Evolutionary conservation across 1,139 yeast genomes (phyloP).

Genomic region (Sugiyamaella sp.): DNA sequence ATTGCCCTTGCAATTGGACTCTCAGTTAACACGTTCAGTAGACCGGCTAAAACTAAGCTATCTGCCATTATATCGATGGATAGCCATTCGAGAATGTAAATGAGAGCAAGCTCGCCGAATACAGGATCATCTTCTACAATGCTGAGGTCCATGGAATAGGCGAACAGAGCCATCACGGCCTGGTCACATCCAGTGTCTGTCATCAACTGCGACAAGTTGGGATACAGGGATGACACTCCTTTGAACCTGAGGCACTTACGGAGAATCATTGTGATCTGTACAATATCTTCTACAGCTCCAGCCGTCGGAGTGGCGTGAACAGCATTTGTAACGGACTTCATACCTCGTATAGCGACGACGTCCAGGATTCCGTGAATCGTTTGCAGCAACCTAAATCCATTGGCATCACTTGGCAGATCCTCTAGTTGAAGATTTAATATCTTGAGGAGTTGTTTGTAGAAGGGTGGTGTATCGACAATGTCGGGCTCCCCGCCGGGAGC

Average conservation of each 20-base stretch:
- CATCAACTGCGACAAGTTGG: constrained; percentile 53
- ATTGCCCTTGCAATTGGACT: constrained; percentile 70
- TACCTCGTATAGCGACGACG: constrained; percentile 38
- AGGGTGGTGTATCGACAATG: constrained; percentile 1
- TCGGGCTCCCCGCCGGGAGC: background rate
- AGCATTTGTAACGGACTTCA: constrained; percentile 34
- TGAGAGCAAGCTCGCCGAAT: constrained; percentile 72
- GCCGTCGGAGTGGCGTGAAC: constrained; percentile 35
- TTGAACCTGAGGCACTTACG: constrained; percentile 58
- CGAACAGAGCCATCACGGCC: constrained; percentile 64
- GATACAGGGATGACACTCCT: constrained; percentile 53
- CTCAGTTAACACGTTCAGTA: constrained; percentile 71
- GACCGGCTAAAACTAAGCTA: constrained; percentile 62
- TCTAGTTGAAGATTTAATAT: constrained; percentile 36
- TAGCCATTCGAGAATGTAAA: constrained; percentile 70
- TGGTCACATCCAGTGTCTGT: constrained; percentile 63
- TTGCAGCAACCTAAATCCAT: constrained; percentile 30
- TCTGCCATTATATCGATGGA: constrained; percentile 66
- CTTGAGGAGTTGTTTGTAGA: constrained; percentile 35
- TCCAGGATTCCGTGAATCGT: constrained; percentile 37
- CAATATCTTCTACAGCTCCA: constrained; percentile 63
- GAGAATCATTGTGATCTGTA: constrained; percentile 63
- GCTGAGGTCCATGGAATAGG: constrained; percentile 66
- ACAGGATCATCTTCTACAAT: constrained; percentile 59
- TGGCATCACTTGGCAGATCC: constrained; percentile 21